phyloP scores from a whole-genome alignment of 108 stramenopile species.

The Fragilaria radians region DNA sequence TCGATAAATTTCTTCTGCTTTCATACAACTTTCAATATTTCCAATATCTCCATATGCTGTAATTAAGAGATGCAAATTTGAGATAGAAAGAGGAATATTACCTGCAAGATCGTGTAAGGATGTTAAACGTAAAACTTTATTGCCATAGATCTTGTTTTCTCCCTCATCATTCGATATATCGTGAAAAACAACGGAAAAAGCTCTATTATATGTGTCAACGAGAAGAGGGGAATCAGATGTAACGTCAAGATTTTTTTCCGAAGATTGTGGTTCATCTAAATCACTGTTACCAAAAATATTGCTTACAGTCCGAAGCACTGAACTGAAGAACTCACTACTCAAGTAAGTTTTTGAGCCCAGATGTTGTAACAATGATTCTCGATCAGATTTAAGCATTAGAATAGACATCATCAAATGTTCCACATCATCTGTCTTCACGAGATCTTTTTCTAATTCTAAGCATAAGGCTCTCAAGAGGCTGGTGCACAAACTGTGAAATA shows the following conservation, averaged over 20 bases:
- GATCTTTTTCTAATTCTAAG: too few relatives aligned
- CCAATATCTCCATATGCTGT: not conserved
- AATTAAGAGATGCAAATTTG: not conserved
- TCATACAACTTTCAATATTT: not conserved
- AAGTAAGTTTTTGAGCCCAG: not conserved
- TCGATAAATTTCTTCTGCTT: slow-evolving; percentile 2
- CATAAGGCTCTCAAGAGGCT: too few relatives aligned
- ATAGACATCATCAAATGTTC: not conserved
- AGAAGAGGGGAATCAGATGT: too few relatives aligned
- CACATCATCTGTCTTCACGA: too few relatives aligned
- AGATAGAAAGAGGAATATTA: not conserved
- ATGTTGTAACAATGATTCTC: not conserved
- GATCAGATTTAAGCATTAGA: not conserved
- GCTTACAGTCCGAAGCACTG: not conserved
- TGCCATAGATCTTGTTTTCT: not conserved
- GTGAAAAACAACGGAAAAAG: not conserved
- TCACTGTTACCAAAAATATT: not conserved
- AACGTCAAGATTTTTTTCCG: not conserved
- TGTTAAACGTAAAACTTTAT: too few relatives aligned
- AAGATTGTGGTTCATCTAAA: not conserved
- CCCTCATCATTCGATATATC: not conserved
- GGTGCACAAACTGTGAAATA: too few relatives aligned
- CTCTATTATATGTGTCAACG: not conserved
- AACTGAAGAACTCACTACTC: not conserved
- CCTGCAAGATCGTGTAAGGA: not conserved